These are phyloP conservation scores for Podaxis sp. DNA, from an alignment of 768 basidiomycete species.

Conservation along the genomic window DNA sequence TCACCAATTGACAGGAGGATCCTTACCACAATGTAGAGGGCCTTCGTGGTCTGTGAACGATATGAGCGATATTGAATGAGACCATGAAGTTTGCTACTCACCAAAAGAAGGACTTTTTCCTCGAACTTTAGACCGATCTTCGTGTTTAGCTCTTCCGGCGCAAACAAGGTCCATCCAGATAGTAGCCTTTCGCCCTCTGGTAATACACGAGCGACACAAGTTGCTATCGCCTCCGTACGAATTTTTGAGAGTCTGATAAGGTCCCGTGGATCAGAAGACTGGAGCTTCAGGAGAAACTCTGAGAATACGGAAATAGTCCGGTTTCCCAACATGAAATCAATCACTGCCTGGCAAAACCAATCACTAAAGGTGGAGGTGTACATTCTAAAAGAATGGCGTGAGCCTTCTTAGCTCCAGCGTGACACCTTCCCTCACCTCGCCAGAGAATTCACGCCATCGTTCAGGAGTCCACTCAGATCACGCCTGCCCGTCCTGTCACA, in stretches of 20 bases:
- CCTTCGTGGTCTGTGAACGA: constrained; percentile 37
- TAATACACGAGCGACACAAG: constrained; percentile 75
- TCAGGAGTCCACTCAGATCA: constrained; percentile 86
- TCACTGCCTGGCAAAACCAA: constrained; percentile 96
- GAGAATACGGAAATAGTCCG: constrained; percentile 87
- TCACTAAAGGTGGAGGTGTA: constrained; percentile 89
- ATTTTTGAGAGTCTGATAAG: constrained; percentile 87
- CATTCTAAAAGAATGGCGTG: constrained; percentile 49
- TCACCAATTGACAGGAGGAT: neutral
- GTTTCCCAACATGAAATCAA: constrained; percentile 89
- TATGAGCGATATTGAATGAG: neutral
- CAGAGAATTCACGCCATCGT: constrained; percentile 94
- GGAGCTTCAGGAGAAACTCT: constrained; percentile 86
- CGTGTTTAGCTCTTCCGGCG: constrained; percentile 73
- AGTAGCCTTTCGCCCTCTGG: constrained; percentile 74
- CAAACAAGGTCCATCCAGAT: constrained; percentile 90
- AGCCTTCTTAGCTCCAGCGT: neutral
- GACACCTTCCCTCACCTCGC: constrained; percentile 50
- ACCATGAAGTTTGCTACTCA: constrained; percentile 35
- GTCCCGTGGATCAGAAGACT: constrained; percentile 90
- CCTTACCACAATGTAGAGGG: constrained; percentile 78
- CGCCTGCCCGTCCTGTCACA: constrained; percentile 85
- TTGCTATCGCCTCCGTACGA: constrained; percentile 90
- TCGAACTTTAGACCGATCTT: constrained; percentile 82
- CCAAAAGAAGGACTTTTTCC: constrained; percentile 90